A percentile compares a stretch with the other conserved stretches of the same genome.
Evolutionary conservation across 768 basidiomycete genomes (phyloP).

Genomic region (Floccularia luteovirens): DNA sequence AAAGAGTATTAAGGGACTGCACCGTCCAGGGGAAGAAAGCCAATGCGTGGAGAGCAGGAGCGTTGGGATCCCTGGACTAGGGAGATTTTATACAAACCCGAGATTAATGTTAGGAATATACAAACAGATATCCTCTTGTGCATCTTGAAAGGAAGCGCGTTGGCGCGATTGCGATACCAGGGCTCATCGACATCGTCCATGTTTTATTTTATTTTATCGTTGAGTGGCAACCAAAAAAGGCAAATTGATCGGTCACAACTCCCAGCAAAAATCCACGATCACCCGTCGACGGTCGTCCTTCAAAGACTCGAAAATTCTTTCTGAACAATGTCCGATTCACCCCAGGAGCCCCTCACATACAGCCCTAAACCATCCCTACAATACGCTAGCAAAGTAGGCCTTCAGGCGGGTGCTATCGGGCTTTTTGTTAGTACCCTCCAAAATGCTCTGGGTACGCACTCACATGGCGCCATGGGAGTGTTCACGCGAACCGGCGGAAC

Average conservation of each 20-base stretch:
- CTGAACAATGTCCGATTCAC: conserved; percentile 25
- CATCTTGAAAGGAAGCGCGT: conserved; percentile 32
- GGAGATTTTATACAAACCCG: not conserved
- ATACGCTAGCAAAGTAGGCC: conserved; percentile 47
- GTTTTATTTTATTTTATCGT: not conserved
- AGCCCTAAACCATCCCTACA: conserved; percentile 47
- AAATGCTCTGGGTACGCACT: conserved; percentile 75
- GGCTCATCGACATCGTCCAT: conserved; percentile 5
- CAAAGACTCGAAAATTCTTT: conserved; percentile 12
- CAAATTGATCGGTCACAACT: conserved; percentile 2
- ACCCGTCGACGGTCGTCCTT: conserved; percentile 15
- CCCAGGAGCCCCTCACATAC: conserved; percentile 18
- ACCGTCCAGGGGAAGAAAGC: conserved; percentile 42
- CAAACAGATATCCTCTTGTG: conserved; percentile 36
- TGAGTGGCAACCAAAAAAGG: not conserved
- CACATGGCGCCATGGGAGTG: conserved; percentile 78
- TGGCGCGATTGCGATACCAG: conserved; percentile 28
- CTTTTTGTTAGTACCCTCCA: conserved; percentile 63
- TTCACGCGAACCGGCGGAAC: conserved; percentile 83
- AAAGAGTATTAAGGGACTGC: conserved; percentile 29
- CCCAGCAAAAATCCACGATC: no score
- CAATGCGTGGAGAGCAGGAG: conserved; percentile 27
- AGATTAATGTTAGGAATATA: conserved; percentile 9
- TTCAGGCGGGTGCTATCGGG: conserved; percentile 62
- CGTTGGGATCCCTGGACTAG: conserved; percentile 19